These are phyloP conservation scores for Sclerospora graminicola DNA, from an alignment of 352 stramenopile genomes.

Conservation along the genomic window DNA sequence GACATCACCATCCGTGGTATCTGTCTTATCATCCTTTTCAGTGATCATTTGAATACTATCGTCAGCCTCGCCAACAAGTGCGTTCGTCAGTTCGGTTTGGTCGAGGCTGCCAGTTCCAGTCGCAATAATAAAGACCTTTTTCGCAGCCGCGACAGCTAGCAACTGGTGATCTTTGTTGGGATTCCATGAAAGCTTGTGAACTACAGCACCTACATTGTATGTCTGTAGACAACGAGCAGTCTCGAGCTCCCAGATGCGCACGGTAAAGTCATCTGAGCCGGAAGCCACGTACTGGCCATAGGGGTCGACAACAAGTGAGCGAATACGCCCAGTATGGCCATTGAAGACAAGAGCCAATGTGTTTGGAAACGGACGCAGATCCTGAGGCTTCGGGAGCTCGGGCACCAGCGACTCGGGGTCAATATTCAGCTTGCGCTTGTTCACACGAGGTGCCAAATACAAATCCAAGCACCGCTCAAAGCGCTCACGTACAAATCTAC, in stretches of 20 bases:
- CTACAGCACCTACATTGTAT: conserved; percentile 86
- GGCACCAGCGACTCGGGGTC: conserved; percentile 95
- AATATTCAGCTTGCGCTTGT: conserved; percentile 97
- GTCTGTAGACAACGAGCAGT: conserved; percentile 88
- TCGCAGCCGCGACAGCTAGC: conserved; percentile 87
- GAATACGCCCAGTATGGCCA: conserved; percentile 86
- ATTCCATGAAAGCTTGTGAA: conserved; percentile 95
- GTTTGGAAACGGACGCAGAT: conserved; percentile 98
- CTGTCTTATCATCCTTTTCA: conserved; percentile 26
- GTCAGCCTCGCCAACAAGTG: conserved; percentile 83
- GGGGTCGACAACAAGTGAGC: conserved; percentile 89
- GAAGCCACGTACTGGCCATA: conserved; percentile 96
- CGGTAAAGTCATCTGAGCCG: conserved; percentile 91
- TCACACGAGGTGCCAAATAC: conserved; percentile 95
- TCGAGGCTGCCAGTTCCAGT: conserved; percentile 91
- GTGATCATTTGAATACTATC: conserved; percentile 45
- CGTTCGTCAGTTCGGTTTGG: conserved; percentile 92
- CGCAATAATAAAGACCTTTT: conserved; percentile 88
- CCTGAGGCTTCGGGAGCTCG: conserved; percentile 92
- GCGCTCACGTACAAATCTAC: conserved; percentile 95
- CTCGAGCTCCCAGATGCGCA: conserved; percentile 96
- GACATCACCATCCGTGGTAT: conserved; percentile 25
- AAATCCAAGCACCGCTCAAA: conserved; percentile 99
- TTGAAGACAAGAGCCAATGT: conserved; percentile 83
- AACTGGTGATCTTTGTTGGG: conserved; percentile 93